Conservation (phyloP, 208 protist genomes). For the Leishmania martiniquensis region DNA sequence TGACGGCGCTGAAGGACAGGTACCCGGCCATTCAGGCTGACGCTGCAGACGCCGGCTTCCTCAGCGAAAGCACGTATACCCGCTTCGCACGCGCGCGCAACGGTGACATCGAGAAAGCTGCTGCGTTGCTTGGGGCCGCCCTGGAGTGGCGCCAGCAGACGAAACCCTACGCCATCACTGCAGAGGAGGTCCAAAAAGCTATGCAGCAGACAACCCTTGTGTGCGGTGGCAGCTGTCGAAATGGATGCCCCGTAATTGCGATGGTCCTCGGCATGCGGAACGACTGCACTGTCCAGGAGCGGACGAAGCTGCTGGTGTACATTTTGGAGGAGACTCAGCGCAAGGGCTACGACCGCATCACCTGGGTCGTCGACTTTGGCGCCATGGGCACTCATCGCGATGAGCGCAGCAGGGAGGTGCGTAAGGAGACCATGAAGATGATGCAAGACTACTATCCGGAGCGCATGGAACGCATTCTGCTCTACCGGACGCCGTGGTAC, state of each 20-base stretch:
- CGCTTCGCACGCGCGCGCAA: conserved; percentile 65
- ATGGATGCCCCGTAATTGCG: conserved; percentile 49
- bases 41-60: conserved; percentile 49
- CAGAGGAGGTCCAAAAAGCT: conserved; percentile 31
- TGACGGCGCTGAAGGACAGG: conserved; percentile 35
- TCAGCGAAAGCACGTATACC: conserved; percentile 57
- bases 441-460: conserved; percentile 78
- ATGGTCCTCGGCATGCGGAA: conserved; percentile 67
- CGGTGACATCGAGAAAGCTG: conserved; percentile 43
- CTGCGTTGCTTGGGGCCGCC: conserved; percentile 41
- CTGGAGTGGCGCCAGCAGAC: conserved; percentile 59
- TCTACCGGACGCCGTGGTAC: conserved; percentile 74
- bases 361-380: conserved; percentile 72
- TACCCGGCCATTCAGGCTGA: conserved; percentile 35
- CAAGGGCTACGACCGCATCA: conserved; percentile 67
- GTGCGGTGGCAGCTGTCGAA: conserved; percentile 42
- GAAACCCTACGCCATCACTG: conserved; percentile 55
- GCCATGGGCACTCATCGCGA: conserved; percentile 63
- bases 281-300: conserved; percentile 46
- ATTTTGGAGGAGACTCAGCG: conserved; percentile 62
- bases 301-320: conserved; percentile 62
- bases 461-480: conserved; percentile 48
- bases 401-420: conserved; percentile 35
- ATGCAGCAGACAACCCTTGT: conserved; percentile 53
- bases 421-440: conserved; percentile 66